Percentiles rank a stretch among this genome's conserved stretches.
These are phyloP conservation scores for Rhodotorula toruloides DNA, from an alignment of 768 basidiomycete genomes.

Conservation along the genomic window DNA sequence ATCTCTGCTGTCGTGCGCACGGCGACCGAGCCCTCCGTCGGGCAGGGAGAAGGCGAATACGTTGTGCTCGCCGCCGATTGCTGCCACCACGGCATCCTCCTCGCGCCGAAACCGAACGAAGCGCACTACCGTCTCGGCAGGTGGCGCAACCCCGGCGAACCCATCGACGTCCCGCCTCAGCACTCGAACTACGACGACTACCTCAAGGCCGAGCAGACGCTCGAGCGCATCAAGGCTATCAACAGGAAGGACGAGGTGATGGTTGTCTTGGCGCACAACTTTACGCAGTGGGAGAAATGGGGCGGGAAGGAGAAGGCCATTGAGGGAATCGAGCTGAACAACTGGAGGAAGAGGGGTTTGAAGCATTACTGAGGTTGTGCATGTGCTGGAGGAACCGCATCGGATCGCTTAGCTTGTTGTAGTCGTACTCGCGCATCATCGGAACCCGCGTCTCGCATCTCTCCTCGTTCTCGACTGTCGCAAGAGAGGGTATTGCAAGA, in stretches of 20 bases:
- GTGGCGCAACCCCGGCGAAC: slow-evolving; percentile 6
- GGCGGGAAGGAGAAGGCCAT: slow-evolving; percentile 34
- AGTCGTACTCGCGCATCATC: background rate
- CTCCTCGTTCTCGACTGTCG: background rate
- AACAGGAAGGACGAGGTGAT: slow-evolving; percentile 15
- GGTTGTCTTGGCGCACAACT: slow-evolving; percentile 33
- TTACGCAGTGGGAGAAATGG: slow-evolving; percentile 27
- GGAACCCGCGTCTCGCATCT: background rate
- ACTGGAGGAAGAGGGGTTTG: slow-evolving; percentile 81
- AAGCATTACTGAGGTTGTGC: slow-evolving; percentile 51
- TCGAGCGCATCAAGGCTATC: slow-evolving; percentile 24
- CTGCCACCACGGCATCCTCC: slow-evolving; percentile 19
- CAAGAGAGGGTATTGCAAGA: background rate
- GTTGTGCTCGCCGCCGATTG: slow-evolving; percentile 35
- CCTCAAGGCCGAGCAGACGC: slow-evolving; percentile 4
- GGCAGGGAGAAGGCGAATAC: slow-evolving; percentile 7
- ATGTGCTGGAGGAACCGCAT: too few relatives aligned
- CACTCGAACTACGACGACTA: slow-evolving; percentile 31
- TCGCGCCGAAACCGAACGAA: background rate
- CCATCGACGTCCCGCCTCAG: background rate
- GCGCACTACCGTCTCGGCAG: slow-evolving; percentile 5
- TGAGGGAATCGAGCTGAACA: slow-evolving; percentile 81
- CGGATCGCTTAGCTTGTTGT: background rate
- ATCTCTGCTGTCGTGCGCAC: slow-evolving; percentile 28
- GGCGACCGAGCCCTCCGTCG: background rate